Base-by-base conservation (phyloP, 495 filamentous ascomycete species). In the Aspergillus olivimuriae region DNA sequence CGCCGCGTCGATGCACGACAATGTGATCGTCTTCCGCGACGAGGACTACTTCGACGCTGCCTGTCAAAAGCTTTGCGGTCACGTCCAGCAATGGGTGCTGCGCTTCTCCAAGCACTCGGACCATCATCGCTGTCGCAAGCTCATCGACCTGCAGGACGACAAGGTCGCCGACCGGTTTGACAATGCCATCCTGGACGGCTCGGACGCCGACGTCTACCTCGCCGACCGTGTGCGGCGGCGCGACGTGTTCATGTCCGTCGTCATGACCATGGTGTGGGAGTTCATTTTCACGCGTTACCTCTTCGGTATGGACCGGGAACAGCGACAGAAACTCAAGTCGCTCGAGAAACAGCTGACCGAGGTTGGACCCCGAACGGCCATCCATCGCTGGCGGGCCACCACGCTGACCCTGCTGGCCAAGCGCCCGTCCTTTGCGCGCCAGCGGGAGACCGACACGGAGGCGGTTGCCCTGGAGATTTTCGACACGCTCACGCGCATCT, bases 221-320 rank as follows among this genome's bases (percentile, higher is more conserved):
- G 74, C 74, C 47, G 94, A 97, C 57, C 84, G 94, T 33, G 83
- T 92, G 40, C 78, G 78, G 46, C 81, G 92, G 39, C 80, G 89
- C 26, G 87, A 95, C 66, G 84, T 96, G 24, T 94, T 97, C 69
- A 95, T 95, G 86, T 89, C 87, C 18, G 86, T 97, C 51, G 83
- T 89, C 49, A 97, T 96, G 89, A 89, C 82, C 34, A 94, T 98
- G 87, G 80, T 97, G 26, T 96, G 89, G 88, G 91, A 97, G 59
- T 95, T 86, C 56, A 82, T 98, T 58, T 98, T 98, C 63, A 94
- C 89, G 9, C 83, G 94, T 43, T 98, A 97, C 58, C 80, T 98
- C 26, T 97, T 98, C 57, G 92, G 94, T 48, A 92, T 97, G 87
- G 91, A 96, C 65, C 78, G 89, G 39, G 92, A 95, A 58, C 90